Base-by-base conservation (phyloP, 768 basidiomycete species). In the Lactifluus subvellereus region DNA sequence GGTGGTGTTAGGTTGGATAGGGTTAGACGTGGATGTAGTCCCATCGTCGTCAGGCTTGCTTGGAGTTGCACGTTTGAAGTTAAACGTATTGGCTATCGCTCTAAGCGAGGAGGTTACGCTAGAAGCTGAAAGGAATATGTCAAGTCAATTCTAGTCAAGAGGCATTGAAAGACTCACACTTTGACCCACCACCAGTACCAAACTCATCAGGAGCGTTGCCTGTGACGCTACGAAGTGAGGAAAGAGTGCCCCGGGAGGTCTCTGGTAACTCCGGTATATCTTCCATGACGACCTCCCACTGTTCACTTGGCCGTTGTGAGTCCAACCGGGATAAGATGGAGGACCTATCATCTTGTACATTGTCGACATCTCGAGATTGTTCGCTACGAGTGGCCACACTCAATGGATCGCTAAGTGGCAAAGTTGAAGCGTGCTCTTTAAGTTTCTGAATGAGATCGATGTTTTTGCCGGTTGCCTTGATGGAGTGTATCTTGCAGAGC, bases 241-340 rank as follows among this genome's bases (percentile, higher is more conserved):
- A 77, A 10, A 85, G 70, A 0, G 79, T 84, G 48, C 80, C 79
- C 6, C 77, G 79, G 38, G 77, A 80, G 53, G 69, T 66, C 65
- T 89, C 87, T 40, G 88, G 86, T 18, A 78, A 73, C 61, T 91
- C 89, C 55, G 82, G 77, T 42, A 88, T 91, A 62, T 83, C 82
- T 58, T 92, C 90, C 85, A 92, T 91, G n/a, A 91, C 83, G 62
- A 92, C 76, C 70, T 90, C 88, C 89, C 91, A 92, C 68, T 88
- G 86, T 68, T 89, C 87, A 69, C 88, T 89, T 0, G 87, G 87
- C 48, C 88, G 80, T 10, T 84, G 64, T 20, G 59, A 58, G 33
- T 61, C 62, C 9, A 62, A 47, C 37, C 18, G 13, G n/a, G 53
- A 52, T 16, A 62, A 49, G 47, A 27, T 13, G 4, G 64, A 47